These are phyloP conservation scores for Paraphoma sp. DNA, from an alignment of 2,329 filamentous ascomycete species.

Conservation along the genomic window DNA sequence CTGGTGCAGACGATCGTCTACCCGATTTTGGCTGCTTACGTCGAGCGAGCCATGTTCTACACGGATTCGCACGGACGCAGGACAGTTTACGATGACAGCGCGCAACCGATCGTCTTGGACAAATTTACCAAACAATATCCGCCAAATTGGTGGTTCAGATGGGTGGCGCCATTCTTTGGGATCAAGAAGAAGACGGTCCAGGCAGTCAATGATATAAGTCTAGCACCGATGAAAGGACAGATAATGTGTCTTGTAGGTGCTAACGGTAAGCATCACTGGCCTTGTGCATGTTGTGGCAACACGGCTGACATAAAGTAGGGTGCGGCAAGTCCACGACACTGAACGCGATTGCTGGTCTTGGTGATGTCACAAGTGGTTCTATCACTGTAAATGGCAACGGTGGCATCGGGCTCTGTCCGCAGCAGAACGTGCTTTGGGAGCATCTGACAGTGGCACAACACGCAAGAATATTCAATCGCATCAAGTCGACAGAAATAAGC, in stretches of 20 bases:
- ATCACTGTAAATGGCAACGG: conserved; percentile 78
- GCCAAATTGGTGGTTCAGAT: conserved; percentile 64
- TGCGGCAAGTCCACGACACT: conserved; percentile 82
- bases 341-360: conserved; percentile 82
- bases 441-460: conserved; percentile 84
- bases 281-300: neutral
- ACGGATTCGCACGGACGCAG: conserved; percentile 63
- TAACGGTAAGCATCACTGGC: conserved; percentile 54
- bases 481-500: conserved; percentile 66
- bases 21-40: conserved; percentile 71
- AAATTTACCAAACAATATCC: conserved; percentile 77
- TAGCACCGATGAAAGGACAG: conserved; percentile 74
- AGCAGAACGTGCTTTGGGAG: conserved; percentile 91
- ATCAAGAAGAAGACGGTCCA: conserved; percentile 65
- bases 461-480: conserved; percentile 77
- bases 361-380: conserved; percentile 72
- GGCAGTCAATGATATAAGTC: conserved; percentile 73
- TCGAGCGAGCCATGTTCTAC: conserved; percentile 76
- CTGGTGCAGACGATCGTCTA: conserved; percentile 78
- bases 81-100: conserved; percentile 42
- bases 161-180: conserved; percentile 49
- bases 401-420: conserved; percentile 82
- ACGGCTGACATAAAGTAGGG: conserved; percentile 51
- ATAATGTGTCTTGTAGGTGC: conserved; percentile 84
- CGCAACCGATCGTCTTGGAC: conserved; percentile 68